Evolutionary conservation across 176 grass and related monocot species (phyloP).

Genomic region (Avena eriantha): DNA sequence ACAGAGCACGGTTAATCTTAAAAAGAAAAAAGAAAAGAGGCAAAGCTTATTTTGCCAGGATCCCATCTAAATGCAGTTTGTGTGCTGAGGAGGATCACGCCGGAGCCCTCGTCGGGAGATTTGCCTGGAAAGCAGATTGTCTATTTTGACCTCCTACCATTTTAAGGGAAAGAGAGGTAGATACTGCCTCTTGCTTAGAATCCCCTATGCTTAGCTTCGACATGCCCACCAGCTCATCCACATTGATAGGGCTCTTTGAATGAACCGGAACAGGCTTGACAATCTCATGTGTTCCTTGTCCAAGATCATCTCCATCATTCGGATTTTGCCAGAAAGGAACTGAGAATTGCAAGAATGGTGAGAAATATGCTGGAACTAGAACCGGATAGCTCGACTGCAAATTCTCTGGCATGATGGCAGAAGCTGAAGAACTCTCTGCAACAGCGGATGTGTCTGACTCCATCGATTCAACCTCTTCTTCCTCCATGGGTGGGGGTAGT

Average conservation of each 20-base stretch:
- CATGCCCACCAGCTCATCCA: slow-evolving; percentile 90
- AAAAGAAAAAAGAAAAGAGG: slow-evolving; percentile 29
- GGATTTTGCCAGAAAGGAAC: slow-evolving; percentile 73
- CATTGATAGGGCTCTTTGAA: slow-evolving; percentile 82
- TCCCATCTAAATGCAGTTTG: slow-evolving; percentile 54
- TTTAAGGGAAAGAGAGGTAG: slow-evolving; percentile 80
- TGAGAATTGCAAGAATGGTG: slow-evolving; percentile 82
- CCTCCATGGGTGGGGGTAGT: slow-evolving; percentile 53
- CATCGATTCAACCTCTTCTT: slow-evolving; percentile 75
- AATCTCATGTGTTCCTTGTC: slow-evolving; percentile 79
- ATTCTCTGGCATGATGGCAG: slow-evolving; percentile 51
- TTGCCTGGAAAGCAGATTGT: slow-evolving; percentile 96
- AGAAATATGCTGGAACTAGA: slow-evolving; percentile 79
- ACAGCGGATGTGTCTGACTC: slow-evolving; percentile 68
- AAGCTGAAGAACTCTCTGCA: slow-evolving; percentile 57
- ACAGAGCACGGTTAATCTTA: slow-evolving; percentile 52
- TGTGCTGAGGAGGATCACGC: slow-evolving; percentile 58
- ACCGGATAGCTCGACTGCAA: slow-evolving; percentile 70
- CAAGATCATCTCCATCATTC: slow-evolving; percentile 53
- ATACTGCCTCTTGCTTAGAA: slow-evolving; percentile 48
- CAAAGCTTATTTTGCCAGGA: slow-evolving; percentile 60
- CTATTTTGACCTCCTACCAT: slow-evolving; percentile 75
- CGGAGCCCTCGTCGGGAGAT: slow-evolving; percentile 77
- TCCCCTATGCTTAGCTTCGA: slow-evolving; percentile 92
- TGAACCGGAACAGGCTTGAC: slow-evolving; percentile 86